phyloP scores from a whole-genome alignment of 306 rosid species.

The Pyrus betulifolia region DNA sequence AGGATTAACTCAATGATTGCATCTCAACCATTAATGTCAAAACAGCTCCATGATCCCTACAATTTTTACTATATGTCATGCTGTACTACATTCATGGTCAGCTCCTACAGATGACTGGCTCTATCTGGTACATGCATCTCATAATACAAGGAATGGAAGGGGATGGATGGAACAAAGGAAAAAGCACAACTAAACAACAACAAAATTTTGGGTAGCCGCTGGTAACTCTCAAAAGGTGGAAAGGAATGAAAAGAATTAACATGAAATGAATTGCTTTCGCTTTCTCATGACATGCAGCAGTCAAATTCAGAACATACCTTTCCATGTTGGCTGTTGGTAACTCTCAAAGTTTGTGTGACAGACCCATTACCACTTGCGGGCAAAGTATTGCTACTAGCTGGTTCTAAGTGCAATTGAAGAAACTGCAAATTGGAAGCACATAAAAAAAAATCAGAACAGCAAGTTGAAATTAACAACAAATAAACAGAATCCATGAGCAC shows the following conservation, averaged over 20 bases:
- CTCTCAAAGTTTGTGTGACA: constrained; percentile 68
- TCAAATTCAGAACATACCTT: constrained; percentile 49
- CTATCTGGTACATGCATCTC: neutral
- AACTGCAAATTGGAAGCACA: constrained; percentile 53
- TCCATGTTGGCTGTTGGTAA: constrained; percentile 93
- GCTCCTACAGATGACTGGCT: neutral
- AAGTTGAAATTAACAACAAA: constrained; percentile 5
- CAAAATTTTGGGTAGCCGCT: neutral
- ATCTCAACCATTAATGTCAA: neutral
- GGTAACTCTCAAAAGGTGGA: neutral
- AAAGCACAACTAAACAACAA: neutral
- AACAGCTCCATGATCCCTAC: no score
- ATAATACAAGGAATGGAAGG: neutral
- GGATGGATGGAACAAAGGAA: neutral
- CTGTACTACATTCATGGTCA: neutral
- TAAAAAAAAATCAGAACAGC: constrained; percentile 27
- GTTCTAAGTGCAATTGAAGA: constrained; percentile 90
- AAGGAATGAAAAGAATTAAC: neutral
- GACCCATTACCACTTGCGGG: constrained; percentile 66
- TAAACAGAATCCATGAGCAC: neutral
- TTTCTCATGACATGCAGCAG: neutral
- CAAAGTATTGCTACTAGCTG: constrained; percentile 76
- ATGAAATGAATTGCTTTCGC: neutral
- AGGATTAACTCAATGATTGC: neutral
- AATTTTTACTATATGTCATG: no score